A percentile compares a stretch with the other conserved stretches of the same genome.
phyloP scores from a whole-genome alignment of 176 grass and related monocot genomes.

The Rhynchospora breviuscula region DNA sequence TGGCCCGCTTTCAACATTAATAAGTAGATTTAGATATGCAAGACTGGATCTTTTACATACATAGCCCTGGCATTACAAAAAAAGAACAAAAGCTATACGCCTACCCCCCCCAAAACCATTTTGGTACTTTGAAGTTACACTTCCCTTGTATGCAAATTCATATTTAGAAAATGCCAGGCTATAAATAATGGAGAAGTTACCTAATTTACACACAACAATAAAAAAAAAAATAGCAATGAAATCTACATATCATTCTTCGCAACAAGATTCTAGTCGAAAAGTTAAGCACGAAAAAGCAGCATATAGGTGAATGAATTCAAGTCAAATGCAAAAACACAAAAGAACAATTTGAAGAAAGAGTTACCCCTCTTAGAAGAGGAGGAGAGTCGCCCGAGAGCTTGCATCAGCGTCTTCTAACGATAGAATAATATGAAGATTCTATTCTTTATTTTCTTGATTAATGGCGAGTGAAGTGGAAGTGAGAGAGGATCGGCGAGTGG shows the following conservation, averaged over 20 bases:
- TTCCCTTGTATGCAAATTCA: not conserved
- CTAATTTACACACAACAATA: not conserved
- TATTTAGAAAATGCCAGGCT: not conserved
- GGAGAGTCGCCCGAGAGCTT: conserved; percentile 44
- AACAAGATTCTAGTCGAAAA: not conserved
- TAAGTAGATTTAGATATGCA: not conserved
- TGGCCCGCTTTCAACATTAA: not conserved
- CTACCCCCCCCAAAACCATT: not conserved
- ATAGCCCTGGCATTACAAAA: not conserved
- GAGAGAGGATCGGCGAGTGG: not conserved
- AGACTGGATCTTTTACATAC: not conserved
- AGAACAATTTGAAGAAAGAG: not conserved
- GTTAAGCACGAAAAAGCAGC: not conserved
- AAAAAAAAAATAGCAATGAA: no score
- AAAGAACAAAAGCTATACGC: not conserved
- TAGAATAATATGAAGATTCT: not conserved
- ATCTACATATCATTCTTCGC: not conserved
- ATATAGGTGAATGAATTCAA: not conserved
- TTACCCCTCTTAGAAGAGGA: conserved; percentile 53
- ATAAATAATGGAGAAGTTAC: not conserved
- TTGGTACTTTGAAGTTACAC: not conserved
- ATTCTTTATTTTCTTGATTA: not conserved
- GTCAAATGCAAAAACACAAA: not conserved
- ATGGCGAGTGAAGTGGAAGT: not conserved
- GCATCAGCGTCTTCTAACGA: conserved; percentile 36